Base-by-base conservation (phyloP, 73 alveolate species). In the Paramecium sonneborni region DNA sequence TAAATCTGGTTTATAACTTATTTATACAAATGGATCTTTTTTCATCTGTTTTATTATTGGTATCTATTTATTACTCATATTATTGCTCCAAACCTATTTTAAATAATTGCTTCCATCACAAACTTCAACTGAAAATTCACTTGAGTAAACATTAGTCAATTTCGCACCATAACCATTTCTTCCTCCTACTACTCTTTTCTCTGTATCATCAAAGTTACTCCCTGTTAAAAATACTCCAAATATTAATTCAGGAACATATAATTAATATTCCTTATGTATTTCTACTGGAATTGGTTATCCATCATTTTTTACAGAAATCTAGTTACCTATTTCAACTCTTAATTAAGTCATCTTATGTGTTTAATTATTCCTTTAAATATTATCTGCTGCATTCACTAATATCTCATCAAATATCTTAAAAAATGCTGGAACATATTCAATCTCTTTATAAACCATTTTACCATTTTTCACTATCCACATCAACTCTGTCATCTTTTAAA, bases 151-250 rank as follows among this genome's bases (percentile, higher is more conserved):
- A 92, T 99, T 99, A 15, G 99, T 96, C 67, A 99, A 97, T 95
- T 99, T 99, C 1, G 99, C 99, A 3, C 99, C 99, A 89, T 92
- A 98, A 6, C 99, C 99, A 95, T 99, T 99, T 85, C 99, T 92
- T 12, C 99, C 99, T 44, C 99, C 99, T 21, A 99, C 97, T 41
- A 96, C 99, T 95, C 97, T 99, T 96, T 97, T 97, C 92, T 97
- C 97, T 88, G 93, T 92, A 92, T 99, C 99, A 85, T 99, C 98
- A 91, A 97, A 99, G 94, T 99, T 99, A 85, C 98, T 93, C 35
- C 99, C 95, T 68, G 99, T 99, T 95, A 99, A 96, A 85, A 98
- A 92, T 85, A 98, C 97, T n/a, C 99, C 99, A 90, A 97, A 95
- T 23, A 95, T 35, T 48, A 99, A 93, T 94, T 98, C 99, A 44